Base-by-base conservation (phyloP, 805 yeast genomes). In the Saccharomycopsis fodiens region DNA sequence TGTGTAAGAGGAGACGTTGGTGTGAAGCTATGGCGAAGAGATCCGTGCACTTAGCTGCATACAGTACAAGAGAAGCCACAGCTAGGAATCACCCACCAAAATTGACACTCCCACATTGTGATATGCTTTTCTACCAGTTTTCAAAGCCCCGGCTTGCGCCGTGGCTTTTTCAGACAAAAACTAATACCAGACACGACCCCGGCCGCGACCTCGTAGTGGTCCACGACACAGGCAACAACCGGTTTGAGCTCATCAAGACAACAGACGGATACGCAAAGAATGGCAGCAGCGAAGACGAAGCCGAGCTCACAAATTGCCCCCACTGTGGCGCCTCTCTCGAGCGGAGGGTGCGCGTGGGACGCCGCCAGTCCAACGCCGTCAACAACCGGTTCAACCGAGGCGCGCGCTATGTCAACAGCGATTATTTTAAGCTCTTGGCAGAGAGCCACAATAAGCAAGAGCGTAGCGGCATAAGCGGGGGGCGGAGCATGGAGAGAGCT, bases 401-500 rank as follows among this genome's bases (percentile, higher is more conserved):
- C 13, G 29, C 12, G 21, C 20, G 15, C 15, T 49, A 44, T 20
- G 27, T 51, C 8, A 46, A 51, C 31, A 42, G 27, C 13, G 40
- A 51, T 10, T 51, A 51, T 29, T 51, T 51, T 37, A 47, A 48
- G 27, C 39, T 51, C 2, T 22, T 51, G 13, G 49, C 47, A 10
- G 17, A n/a, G 13, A 10, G 8, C 13, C 27, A 20, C 36, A 5
- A 3, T 10, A 15, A 13, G 4, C n/a, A n/a, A n/a, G n/a, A n/a
- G n/a, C n/a, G n/a, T n/a, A 6, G 7, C 8, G n/a, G 19, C 4
- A 4, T 12, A 16, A 38, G 32, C 41, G 25, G 7, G 32, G 16
- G 41, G 19, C 5, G 4, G 32, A 23, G 5, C 23, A 4, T n/a
- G 10, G 12, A 25, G 15, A 10, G n/a, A 12, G 15, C 41, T 31